These are phyloP conservation scores for Zalaria obscura DNA, from an alignment of 2,329 filamentous ascomycete species.

Conservation along the genomic window DNA sequence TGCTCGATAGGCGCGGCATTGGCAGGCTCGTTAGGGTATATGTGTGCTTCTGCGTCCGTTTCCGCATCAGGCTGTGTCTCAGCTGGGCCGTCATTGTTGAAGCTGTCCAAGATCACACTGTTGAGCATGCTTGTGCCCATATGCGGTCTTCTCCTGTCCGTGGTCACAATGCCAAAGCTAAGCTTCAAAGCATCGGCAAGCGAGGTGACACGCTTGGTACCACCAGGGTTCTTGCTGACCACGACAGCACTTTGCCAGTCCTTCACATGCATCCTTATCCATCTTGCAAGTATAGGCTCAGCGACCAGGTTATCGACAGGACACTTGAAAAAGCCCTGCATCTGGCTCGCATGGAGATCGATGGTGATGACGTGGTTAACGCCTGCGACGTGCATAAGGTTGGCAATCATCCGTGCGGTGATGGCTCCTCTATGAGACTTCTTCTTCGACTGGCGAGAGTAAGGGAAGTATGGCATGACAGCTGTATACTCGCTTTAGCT, in stretches of 20 bases:
- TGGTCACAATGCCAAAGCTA: constrained; percentile 93
- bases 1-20: constrained; percentile 10
- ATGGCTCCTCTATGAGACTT: constrained; percentile 94
- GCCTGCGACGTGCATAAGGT: constrained; percentile 81
- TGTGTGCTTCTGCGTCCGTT: constrained; percentile 14
- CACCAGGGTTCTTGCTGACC: constrained; percentile 95
- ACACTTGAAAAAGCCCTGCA: constrained; percentile 98
- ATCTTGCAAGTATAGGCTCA: constrained; percentile 86
- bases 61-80: constrained; percentile 14
- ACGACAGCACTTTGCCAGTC: constrained; percentile 88
- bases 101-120: constrained; percentile 55
- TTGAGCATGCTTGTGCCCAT: constrained; percentile 49
- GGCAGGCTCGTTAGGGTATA: constrained; percentile 11
- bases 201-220: constrained; percentile 92
- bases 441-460: constrained; percentile 98
- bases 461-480: constrained; percentile 92
- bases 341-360: constrained; percentile 83
- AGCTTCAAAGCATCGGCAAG: constrained; percentile 90
- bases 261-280: constrained; percentile 80
- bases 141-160: constrained; percentile 47
- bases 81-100: constrained; percentile 9
- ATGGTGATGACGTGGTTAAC: constrained; percentile 97
- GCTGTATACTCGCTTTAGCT: constrained; percentile 34
- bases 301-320: constrained; percentile 96
- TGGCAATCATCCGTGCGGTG: constrained; percentile 92